A percentile compares a stretch with the other conserved stretches of the same genome.
Conservation (phyloP, 768 basidiomycete species). For the Lactarius trivialis region DNA sequence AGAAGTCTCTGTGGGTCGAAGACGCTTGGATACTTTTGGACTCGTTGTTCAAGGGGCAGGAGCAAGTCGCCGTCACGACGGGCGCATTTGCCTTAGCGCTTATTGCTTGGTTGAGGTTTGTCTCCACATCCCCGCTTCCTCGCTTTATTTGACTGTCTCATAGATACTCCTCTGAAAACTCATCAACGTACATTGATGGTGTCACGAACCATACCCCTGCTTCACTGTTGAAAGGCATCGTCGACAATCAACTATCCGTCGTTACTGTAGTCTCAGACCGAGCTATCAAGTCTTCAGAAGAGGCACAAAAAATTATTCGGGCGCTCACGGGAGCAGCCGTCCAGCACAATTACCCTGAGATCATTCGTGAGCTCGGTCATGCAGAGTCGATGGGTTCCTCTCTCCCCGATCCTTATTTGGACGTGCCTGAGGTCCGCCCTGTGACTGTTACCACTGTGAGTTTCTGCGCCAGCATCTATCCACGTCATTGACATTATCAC, state of each 20-base stretch:
- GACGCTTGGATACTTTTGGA: conserved; percentile 57
- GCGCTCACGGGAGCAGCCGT: conserved; percentile 55
- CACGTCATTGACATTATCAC: neutral
- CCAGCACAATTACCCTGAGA: conserved; percentile 40
- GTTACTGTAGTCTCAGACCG: conserved; percentile 52
- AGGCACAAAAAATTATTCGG: conserved; percentile 49
- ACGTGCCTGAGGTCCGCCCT: conserved; percentile 57
- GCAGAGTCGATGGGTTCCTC: conserved; percentile 40
- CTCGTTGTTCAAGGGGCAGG: conserved; percentile 43
- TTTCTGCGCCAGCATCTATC: conserved; percentile 3
- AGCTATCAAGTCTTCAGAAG: conserved; percentile 45
- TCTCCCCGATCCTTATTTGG: conserved; percentile 38
- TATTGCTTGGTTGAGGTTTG: conserved; percentile 48
- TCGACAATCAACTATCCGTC: conserved; percentile 45
- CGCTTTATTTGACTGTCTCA: conserved; percentile 17
- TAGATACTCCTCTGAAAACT: conserved; percentile 36
- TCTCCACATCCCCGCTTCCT: neutral
- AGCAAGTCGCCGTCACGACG: conserved; percentile 44
- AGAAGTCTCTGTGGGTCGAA: conserved; percentile 51
- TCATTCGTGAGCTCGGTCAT: conserved; percentile 53
- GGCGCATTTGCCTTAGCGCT: conserved; percentile 68
- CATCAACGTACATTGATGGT: conserved; percentile 11
- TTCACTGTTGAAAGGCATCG: conserved; percentile 31
- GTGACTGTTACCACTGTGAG: conserved; percentile 43
- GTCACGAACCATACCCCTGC: conserved; percentile 24